Evolutionary conservation across 345 rosid genomes (phyloP).

Genomic region (Nasturtium officinale): DNA sequence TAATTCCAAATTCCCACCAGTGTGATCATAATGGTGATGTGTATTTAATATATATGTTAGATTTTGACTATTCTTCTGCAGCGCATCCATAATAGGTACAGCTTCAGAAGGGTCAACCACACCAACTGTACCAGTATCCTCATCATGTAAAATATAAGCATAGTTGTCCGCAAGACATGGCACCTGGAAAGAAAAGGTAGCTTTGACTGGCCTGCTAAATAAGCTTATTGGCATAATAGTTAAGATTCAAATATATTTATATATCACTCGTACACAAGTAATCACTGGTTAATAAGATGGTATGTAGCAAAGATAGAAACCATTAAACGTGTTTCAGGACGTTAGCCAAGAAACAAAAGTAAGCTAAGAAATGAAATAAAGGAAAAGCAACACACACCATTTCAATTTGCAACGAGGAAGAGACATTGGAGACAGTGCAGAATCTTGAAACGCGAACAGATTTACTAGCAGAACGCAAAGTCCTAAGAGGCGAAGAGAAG

Average conservation of each 20-base stretch:
- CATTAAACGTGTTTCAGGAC: not conserved
- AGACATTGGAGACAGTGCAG: constrained; percentile 69
- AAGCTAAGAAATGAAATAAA: not conserved
- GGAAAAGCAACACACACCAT: constrained; percentile 49
- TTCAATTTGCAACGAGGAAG: constrained; percentile 80
- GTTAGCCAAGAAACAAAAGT: not conserved
- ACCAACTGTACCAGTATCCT: constrained; percentile 94
- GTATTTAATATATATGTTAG: constrained; percentile 88
- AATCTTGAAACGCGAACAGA: constrained; percentile 72
- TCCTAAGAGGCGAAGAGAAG: constrained; percentile 65
- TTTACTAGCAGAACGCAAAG: constrained; percentile 66
- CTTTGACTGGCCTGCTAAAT: not conserved
- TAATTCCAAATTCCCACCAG: constrained; percentile 86
- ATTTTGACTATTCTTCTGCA: constrained; percentile 66
- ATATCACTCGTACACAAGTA: not conserved
- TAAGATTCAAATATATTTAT: not conserved
- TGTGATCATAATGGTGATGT: constrained; percentile 93
- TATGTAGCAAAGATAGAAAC: not conserved
- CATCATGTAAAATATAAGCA: constrained; percentile 88
- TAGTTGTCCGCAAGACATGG: constrained; percentile 91
- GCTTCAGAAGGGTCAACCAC: constrained; percentile 98
- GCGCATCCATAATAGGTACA: constrained; percentile 68
- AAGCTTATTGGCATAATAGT: not conserved
- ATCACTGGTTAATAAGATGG: not conserved
- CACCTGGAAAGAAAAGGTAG: constrained; percentile 54